These are phyloP conservation scores for Endocarpon pusillum DNA, from an alignment of 495 filamentous ascomycete species.

Conservation along the genomic window DNA sequence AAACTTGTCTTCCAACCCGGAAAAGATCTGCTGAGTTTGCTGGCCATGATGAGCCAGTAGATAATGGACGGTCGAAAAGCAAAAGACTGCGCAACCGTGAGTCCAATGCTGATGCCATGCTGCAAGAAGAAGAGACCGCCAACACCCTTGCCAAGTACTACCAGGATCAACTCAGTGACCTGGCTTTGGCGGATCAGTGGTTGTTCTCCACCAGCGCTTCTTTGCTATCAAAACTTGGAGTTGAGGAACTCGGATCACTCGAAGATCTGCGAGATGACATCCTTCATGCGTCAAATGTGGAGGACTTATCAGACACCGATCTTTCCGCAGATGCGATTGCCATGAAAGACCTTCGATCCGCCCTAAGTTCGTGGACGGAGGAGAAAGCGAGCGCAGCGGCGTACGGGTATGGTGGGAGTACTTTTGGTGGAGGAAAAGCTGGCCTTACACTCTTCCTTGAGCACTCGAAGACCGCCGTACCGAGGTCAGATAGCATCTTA, in stretches of 20 bases:
- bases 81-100: conserved; percentile 70
- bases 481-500: conserved; percentile 30
- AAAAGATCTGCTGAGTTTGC: conserved; percentile 35
- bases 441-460: conserved; percentile 63
- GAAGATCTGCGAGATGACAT: conserved; percentile 19
- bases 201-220: conserved; percentile 53
- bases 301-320: no score
- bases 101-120: conserved; percentile 37
- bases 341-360: conserved; percentile 33
- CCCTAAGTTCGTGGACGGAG: conserved; percentile 42
- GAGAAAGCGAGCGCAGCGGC: conserved; percentile 37
- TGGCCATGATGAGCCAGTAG: conserved; percentile 29
- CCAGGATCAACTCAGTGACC: conserved; percentile 50
- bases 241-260: conserved; percentile 32
- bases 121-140: conserved; percentile 30
- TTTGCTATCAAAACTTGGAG: conserved; percentile 48
- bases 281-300: conserved; percentile 5
- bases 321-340: conserved; percentile 18
- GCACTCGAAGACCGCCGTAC: conserved; percentile 47
- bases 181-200: conserved; percentile 54
- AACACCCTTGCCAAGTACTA: conserved; percentile 54
- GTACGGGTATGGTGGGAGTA: conserved; percentile 33
- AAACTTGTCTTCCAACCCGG: conserved; percentile 15
- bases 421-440: conserved; percentile 32
- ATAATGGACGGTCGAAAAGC: conserved; percentile 55